Conservation (phyloP, 257 asterid genomes). For the Solanum appendiculatum region DNA sequence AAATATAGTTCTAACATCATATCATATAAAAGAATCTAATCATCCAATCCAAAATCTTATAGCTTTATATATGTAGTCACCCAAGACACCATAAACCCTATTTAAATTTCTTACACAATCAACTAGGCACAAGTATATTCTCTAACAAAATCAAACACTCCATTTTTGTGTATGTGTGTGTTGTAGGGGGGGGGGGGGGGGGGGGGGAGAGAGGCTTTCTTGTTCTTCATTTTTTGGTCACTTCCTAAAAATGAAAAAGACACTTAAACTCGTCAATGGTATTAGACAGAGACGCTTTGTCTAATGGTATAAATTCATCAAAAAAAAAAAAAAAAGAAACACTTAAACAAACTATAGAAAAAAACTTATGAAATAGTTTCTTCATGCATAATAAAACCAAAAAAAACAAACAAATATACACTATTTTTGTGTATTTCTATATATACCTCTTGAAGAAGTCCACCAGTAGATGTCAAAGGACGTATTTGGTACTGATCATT, state of each 20-base stretch:
- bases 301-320: no score
- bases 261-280: no score
- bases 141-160: background rate
- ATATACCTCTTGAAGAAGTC: background rate
- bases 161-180: no score
- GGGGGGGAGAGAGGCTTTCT: no score
- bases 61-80: background rate
- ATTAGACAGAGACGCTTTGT: no score
- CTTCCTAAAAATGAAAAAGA: background rate
- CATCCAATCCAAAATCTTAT: background rate
- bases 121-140: background rate
- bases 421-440: background rate
- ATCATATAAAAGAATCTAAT: background rate
- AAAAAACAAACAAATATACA: background rate
- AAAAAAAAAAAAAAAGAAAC: no score
- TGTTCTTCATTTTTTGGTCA: no score
- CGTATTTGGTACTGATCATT: background rate
- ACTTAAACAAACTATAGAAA: background rate
- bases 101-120: background rate
- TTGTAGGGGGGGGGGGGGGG: background rate
- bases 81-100: background rate
- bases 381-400: background rate
- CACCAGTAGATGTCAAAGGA: background rate
- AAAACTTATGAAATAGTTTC: background rate
- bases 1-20: background rate